Base-by-base conservation (phyloP, 331 rosid species). In the Acacia pycnantha region DNA sequence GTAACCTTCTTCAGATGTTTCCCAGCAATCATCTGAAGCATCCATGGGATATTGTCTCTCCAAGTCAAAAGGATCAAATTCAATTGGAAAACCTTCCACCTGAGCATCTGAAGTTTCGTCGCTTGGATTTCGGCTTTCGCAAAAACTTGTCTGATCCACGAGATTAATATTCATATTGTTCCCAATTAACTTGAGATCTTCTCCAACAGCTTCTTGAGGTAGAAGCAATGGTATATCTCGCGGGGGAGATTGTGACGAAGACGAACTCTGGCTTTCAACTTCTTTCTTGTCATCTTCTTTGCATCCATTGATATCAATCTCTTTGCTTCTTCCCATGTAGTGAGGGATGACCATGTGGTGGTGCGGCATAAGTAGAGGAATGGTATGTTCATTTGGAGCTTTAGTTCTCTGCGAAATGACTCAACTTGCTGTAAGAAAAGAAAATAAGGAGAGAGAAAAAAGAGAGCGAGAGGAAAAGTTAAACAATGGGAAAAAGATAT, bases 331-430 rank as follows among this genome's bases (percentile, higher is more conserved):
- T 82, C 95, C 93, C 95, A 92, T 76, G 91, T 96, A 96, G 87
- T 90, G 98, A 71, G 99, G 99, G 82, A 96, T 85, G 74, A 96
- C 98, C 99, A 96, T 96, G 90, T 94, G 99, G 31, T 96, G 97
- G 85, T 94, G 99, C 76, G 99, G 99, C 93, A 96, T 92, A 62
- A 96, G 99, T 29, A 96, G 85, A 43, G 99, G 99, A 86, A 96
- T 96, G 64, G 89, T 84, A 82, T 90, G 90, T 78, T 96, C 97
- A 74, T 96, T 88, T 81, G 92, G 97, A 87, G 98, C 98, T 87
- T 92, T 94, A 81, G 91, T 91, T 90, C 99, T 96, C 99, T 96
- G 85, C 70, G 76, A 82, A 19, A 73, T 48, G 79, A 24, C 75
- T 72, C 77, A 53, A 61, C 70, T 15, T 21, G 77, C 82, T 26